A percentile compares a stretch with the other conserved stretches of the same genome.
Conservation (phyloP, 257 asterid species). For the Rhazya stricta region DNA sequence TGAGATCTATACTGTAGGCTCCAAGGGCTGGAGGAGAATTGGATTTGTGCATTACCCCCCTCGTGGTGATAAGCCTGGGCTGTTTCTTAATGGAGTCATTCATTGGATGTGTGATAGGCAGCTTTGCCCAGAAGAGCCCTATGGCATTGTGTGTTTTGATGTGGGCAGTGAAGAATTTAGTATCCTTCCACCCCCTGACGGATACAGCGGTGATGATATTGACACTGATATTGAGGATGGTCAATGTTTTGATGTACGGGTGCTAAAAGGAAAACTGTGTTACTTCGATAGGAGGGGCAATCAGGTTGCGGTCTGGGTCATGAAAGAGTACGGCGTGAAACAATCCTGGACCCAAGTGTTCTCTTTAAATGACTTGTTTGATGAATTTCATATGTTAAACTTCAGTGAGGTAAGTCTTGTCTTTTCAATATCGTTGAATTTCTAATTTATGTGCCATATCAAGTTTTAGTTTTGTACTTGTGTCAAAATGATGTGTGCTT, state of each 20-base stretch:
- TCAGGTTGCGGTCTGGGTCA: not conserved
- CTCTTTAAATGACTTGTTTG: not conserved
- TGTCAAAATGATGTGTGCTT: not conserved
- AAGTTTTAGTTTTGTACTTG: not conserved
- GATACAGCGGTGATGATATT: not conserved
- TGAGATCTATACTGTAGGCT: conserved; percentile 5
- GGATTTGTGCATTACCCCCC: conserved; percentile 2
- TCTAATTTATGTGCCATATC: not conserved
- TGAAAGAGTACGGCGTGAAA: not conserved
- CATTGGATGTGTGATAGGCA: conserved; percentile 10
- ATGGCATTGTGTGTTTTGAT: conserved; percentile 1
- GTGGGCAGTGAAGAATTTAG: conserved; percentile 2
- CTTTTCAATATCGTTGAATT: not conserved
- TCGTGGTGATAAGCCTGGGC: conserved; percentile 9
- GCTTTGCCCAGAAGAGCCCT: conserved; percentile 6
- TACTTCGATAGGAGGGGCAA: not conserved
- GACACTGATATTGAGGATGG: not conserved
- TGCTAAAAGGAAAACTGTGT: not conserved
- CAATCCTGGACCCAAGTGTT: not conserved
- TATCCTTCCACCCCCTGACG: not conserved
- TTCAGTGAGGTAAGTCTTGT: not conserved
- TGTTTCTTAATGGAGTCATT: conserved; percentile 7
- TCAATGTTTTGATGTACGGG: not conserved
- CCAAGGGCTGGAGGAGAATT: conserved; percentile 1
- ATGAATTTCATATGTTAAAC: not conserved